Evolutionary conservation across 139 green algal genomes (phyloP), one percentile per base, ranked within the genome.

Genomic region (Chlamydomonas sp.): DNA sequence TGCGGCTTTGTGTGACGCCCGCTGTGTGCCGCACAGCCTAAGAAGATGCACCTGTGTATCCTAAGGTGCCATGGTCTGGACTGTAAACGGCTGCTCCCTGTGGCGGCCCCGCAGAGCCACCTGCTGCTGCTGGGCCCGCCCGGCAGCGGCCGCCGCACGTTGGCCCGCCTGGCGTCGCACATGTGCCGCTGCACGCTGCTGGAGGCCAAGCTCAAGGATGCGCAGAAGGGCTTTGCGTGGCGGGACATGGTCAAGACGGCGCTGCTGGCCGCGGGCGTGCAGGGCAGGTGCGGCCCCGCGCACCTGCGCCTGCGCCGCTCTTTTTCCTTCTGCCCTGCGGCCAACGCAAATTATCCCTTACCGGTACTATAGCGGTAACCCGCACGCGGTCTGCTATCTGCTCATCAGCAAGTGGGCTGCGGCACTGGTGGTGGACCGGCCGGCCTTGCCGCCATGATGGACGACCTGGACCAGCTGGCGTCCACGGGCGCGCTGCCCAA

Each of bases 141-240:
- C 57, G 89, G 89, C 49, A 79, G 73, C 69, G 89, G 89, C 14
- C 85, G 89, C 72, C 89, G 89, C 62, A 92, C 80, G 9, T 76
- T 92, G 10, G 79, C 84, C 75, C 31, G 64, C 1, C 80, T 92
- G 18, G 85, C 89, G 10, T 64, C 76, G 7, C 67, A 84, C 85
- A 90, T 92, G 83, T 86, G 71, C 49, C 66, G 83, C 68, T 91
- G 89, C 79, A 64, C 64, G 57, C 49, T 87, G 57, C 80, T 90
- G 59, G 89, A 92, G 76, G 80, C 89, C 58, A 90, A 90, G 67
- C 85, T 92, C 2, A 90, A 92, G 69, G 89, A 92, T 63, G 80
- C 67, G 6, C 85, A 90, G 76, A 85, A 84, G 63, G 89, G 89
- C 76, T 88, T 92, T 58, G 71, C 69, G 4, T 92, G 89, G 89